Base-by-base conservation (phyloP, 1,139 yeast species). In the Debaryomyces singareniensis region DNA sequence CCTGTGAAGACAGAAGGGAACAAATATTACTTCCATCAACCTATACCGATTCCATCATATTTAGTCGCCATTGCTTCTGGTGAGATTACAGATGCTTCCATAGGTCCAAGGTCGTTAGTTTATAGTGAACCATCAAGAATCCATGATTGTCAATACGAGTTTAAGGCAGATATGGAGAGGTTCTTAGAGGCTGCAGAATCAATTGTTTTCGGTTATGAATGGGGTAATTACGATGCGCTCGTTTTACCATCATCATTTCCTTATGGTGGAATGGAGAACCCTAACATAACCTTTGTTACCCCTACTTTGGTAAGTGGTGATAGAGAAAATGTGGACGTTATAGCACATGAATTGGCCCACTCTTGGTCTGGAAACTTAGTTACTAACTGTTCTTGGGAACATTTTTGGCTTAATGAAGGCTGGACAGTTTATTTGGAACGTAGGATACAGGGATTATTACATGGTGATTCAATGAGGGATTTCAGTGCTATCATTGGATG, bases 221-320 rank as follows among this genome's bases (percentile, higher is more conserved):
- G 96, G 95, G 71, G 75, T 37, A 77, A 77, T 28, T 87, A 82
- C 55, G 91, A 86, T 49, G 83, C 86, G 14, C 64, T 87, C 31
- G 77, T 87, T 24, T 70, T 86, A 39, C 95, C 95, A 3, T 71
- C 76, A 33, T 74, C 89, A 4, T 86, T 85, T 71, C 96, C 96
- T 3, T 87, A 85, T 47, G 96, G 96, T 37, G 96, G 96, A 32
- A 87, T 87, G 96, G 96, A 87, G 58, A 84, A 85, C 51, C 95
- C 95, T 33, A 85, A 85, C 53, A 75, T 85, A 54, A 86, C 95
- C 2, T 85, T 85, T 55, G 91, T 89, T 24, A 87, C 96, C 0
- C 95, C 96, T 27, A 86, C 96, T 1, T 67, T 87, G 43, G 76
- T 87, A 28, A 76, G 91, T 18, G 89, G 91, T 28, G 96, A 87